Conservation (phyloP, 129 eudicot species). For the Solidago caesia region DNA sequence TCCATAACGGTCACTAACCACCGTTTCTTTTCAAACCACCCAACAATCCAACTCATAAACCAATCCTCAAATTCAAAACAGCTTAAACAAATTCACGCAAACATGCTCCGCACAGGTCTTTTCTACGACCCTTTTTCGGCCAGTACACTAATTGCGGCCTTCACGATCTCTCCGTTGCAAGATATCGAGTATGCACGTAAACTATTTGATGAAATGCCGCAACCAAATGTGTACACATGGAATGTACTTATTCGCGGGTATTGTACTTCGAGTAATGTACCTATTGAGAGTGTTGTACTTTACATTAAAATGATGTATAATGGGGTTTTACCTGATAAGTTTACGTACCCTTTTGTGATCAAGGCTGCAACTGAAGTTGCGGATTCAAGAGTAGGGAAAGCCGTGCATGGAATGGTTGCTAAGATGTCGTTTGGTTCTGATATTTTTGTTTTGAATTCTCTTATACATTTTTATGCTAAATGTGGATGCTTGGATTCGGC, state of each 20-base stretch:
- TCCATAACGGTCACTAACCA: conserved; percentile 39
- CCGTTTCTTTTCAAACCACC: conserved; percentile 56
- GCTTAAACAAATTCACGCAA: conserved; percentile 71
- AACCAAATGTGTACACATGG: conserved; percentile 65
- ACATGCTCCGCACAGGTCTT: conserved; percentile 60
- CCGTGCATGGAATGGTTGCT: conserved; percentile 63
- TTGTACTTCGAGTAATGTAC: conserved; percentile 42
- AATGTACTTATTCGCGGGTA: conserved; percentile 64
- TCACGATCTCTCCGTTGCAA: conserved; percentile 35
- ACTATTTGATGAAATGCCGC: conserved; percentile 67
- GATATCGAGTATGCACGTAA: conserved; percentile 54
- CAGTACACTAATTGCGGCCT: conserved; percentile 49
- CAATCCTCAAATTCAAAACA: conserved; percentile 45
- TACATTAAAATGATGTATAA: conserved; percentile 37
- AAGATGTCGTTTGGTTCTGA: conserved; percentile 45
- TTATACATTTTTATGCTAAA: conserved; percentile 53
- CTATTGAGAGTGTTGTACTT: conserved; percentile 38
- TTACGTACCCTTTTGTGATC: conserved; percentile 72
- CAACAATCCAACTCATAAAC: conserved; percentile 40
- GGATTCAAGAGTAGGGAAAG: conserved; percentile 44
- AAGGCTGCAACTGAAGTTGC: conserved; percentile 57
- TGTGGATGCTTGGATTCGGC: conserved; percentile 57
- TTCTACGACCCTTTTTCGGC: conserved; percentile 68
- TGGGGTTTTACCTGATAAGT: conserved; percentile 55
- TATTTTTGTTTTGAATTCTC: conserved; percentile 58